Base-by-base conservation (phyloP, 345 rosid genomes). In the Eucalyptus polybractea region DNA sequence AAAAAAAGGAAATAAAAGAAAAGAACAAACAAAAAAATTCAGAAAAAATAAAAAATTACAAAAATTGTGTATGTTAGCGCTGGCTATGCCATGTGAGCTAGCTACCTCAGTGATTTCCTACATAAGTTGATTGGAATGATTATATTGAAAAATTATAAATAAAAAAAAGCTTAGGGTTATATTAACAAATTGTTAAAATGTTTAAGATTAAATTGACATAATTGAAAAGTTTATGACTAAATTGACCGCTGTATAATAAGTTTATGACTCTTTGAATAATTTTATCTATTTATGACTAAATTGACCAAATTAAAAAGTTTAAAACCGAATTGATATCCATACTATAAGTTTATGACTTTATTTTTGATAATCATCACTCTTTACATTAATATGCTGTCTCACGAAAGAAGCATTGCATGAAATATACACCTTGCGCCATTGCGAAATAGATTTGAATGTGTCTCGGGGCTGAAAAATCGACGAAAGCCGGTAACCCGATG, bases 241-340 rank as follows among this genome's bases (percentile, higher is more conserved):
- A 56, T 56, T 56, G 1, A 9, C 13, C 1, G 1, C 0, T 56
- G 1, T 9, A 56, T 12, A 56, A 56, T 22, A 56, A 22, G 13
- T 56, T 8, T 24, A 56, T 56, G 6, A 56, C 6, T 56, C 1
- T 56, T 56, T 24, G 6, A 10, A 22, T 4, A 56, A 56, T 56
- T 56, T 24, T 56, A 7, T 56, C 0, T 22, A 56, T 56, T 24
- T 22, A 56, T 22, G 12, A 56, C 6, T 72, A 72, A 33, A 72
- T 33, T 33, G 4, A 6, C 4, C 3, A 72, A 33, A 72, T 72
- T 72, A 11, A 72, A 33, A 69, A 19, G 1, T 72, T 33, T 17
- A 72, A 19, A 21, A 33, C 8, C 6, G 10, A 16, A 17, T 72
- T 33, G 6, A 19, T 10, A 17, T 17, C 1, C 3, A 3, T 33